These are phyloP conservation scores for Ganoderma leucocontextum DNA, from an alignment of 1,284 basidiomycete genomes.

Conservation along the genomic window DNA sequence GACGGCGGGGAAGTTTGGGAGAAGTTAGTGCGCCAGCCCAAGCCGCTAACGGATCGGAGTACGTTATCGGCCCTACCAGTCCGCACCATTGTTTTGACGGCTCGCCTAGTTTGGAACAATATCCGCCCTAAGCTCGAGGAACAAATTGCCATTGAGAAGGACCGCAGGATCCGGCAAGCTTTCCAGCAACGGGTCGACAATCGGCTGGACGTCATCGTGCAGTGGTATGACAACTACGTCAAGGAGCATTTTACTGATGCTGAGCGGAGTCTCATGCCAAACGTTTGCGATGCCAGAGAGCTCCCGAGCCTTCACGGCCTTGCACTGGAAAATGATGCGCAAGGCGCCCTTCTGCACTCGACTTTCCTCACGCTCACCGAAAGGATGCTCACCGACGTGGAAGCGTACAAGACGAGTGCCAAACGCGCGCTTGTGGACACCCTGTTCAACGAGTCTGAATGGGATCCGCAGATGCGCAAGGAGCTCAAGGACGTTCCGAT, in stretches of 20 bases:
- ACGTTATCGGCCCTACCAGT: neutral
- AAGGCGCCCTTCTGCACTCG: constrained; percentile 4
- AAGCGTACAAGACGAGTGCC: constrained; percentile 11
- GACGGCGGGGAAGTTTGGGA: neutral
- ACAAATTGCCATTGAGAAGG: constrained; percentile 1
- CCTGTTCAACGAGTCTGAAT: neutral
- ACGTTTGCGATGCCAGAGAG: constrained; percentile 5
- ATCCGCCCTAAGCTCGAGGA: constrained; percentile 21
- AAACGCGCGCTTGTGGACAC: neutral
- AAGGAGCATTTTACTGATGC: neutral
- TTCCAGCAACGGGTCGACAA: neutral
- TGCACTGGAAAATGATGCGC: constrained; percentile 7
- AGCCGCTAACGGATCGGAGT: constrained; percentile 18
- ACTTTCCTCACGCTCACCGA: constrained; percentile 3
- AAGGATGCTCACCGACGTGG: constrained; percentile 9
- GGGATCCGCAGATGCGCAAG: neutral
- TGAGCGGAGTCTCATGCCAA: constrained; percentile 14
- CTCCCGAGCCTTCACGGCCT: constrained; percentile 13
- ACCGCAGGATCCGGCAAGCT: neutral
- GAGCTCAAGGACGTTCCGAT: constrained; percentile 1
- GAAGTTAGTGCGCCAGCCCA: neutral
- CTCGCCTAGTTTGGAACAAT: constrained; percentile 19
- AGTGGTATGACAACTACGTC: constrained; percentile 1
- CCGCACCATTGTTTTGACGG: too few species aligned
- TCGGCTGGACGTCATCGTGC: constrained; percentile 1